Evolutionary conservation across 306 rosid genomes (phyloP).

Genomic region (Leucaena leucocephala): DNA sequence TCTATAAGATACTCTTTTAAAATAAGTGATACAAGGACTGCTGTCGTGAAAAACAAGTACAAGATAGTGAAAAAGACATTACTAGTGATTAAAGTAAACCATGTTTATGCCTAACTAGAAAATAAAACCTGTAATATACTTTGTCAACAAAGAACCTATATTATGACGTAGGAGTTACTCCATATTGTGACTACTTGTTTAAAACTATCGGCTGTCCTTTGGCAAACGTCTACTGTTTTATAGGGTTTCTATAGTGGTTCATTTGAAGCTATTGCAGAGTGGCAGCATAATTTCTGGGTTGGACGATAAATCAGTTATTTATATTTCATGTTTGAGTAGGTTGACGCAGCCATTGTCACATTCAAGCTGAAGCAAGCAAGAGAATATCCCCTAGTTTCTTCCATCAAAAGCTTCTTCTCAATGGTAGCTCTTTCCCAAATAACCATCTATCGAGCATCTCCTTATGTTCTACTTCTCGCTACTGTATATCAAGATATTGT

Average conservation of each 20-base stretch:
- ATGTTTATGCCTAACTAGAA: neutral
- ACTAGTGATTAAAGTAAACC: slow-evolving; percentile 17
- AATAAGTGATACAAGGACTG: slow-evolving; percentile 2
- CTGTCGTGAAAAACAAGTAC: slow-evolving; percentile 4
- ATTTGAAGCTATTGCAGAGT: neutral
- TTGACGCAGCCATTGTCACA: slow-evolving; percentile 89
- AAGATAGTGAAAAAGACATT: slow-evolving; percentile 12
- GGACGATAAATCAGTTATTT: slow-evolving; percentile 29
- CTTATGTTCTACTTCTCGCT: slow-evolving; percentile 7
- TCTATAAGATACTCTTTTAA: neutral
- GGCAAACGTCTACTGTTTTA: neutral
- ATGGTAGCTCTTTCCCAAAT: slow-evolving; percentile 53
- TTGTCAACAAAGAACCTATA: neutral
- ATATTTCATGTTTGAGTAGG: slow-evolving; percentile 51
- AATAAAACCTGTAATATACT: neutral
- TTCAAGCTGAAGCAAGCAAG: slow-evolving; percentile 75
- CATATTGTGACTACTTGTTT: neutral
- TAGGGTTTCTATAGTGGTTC: neutral
- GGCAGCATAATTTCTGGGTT: slow-evolving; percentile 15
- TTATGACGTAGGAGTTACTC: neutral
- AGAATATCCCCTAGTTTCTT: slow-evolving; percentile 69
- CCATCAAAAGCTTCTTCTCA: slow-evolving; percentile 86
- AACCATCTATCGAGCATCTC: slow-evolving; percentile 22
- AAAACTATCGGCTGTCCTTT: neutral
- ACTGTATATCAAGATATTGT: slow-evolving; percentile 24